These are phyloP conservation scores for Rutidosis leptorrhynchoides DNA, from an alignment of 129 eudicot species.

Conservation along the genomic window DNA sequence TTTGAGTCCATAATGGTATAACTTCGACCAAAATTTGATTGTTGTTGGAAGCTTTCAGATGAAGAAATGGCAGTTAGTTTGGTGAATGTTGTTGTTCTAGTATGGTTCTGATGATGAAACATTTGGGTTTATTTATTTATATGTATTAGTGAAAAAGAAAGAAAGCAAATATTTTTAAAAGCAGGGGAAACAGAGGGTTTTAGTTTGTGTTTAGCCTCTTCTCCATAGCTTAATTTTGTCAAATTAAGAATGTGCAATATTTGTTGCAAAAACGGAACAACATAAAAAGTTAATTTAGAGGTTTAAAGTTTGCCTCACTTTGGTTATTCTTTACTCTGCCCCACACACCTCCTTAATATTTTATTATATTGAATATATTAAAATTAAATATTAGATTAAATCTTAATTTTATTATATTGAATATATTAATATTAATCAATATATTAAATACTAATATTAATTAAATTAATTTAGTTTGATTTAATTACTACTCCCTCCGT, in stretches of 20 bases:
- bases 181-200: slow-evolving; percentile 29
- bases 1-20: slow-evolving; percentile 46
- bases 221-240: slow-evolving; percentile 1
- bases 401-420: no score
- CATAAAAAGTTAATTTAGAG: slow-evolving; percentile 12
- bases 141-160: slow-evolving; percentile 20
- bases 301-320: not conserved
- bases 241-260: slow-evolving; percentile 17
- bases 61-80: no score
- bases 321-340: slow-evolving; percentile 7
- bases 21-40: slow-evolving; percentile 16
- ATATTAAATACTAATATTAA: no score
- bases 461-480: no score
- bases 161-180: slow-evolving; percentile 19
- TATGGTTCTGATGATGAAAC: no score
- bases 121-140: slow-evolving; percentile 45
- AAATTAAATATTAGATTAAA: no score
- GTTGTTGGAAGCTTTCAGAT: no score
- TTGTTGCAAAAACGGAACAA: slow-evolving; percentile 20
- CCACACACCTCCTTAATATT: no score
- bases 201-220: slow-evolving; percentile 10
- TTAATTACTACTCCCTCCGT: no score
- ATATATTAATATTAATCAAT: no score
- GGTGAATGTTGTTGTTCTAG: no score
- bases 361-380: no score